Base-by-base conservation (phyloP, 331 rosid genomes). In the Spiraea crenata region DNA sequence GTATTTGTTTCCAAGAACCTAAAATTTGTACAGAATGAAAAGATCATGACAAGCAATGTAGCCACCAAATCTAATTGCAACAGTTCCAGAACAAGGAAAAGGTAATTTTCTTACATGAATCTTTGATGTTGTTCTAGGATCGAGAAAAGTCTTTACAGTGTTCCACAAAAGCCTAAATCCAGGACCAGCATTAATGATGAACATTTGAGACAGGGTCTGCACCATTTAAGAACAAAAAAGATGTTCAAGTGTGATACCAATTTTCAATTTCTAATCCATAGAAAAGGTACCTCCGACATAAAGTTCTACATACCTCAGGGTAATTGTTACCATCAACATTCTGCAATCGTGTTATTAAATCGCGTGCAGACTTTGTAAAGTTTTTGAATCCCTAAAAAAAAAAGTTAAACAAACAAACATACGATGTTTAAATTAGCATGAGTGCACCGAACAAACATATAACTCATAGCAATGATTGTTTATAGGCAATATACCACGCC, bases 1-100 rank as follows among this genome's bases (percentile, higher is more conserved):
- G 80, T 92, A 90, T 84, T 92, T 92, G 87, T 90, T 90, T 76
- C 98, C 98, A 58, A 92, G 92, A 81, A 90, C 96, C 98, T 92
- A 57, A 34, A 73, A 76, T 64, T 79, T 64, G 74, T 56, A 17
- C 67, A 46, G 38, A 73, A 76, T 63, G 67, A 51, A 60, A 11
- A 20, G 37, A 48, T 42, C 5, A 3, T 19, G 40, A 51, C 35
- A 80, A 9, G 71, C 65, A 70, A 77, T 71, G 31, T 17, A 50
- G 47, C 79, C 62, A 47, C 39, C 58, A 57, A 16, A 20, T 9
- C 0, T 14, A 8, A 25, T 14, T 8, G 31, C 3, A 39, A 58
- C 40, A 44, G 12, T 49, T 56, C 46, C 42, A 58, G 42, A 39
- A 64, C 56, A 40, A 45, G 74, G 5, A 70, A 75, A 20, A 63